Evolutionary conservation across 352 stramenopile genomes (phyloP).

Genomic region (Phytophthora pseudosyringae): DNA sequence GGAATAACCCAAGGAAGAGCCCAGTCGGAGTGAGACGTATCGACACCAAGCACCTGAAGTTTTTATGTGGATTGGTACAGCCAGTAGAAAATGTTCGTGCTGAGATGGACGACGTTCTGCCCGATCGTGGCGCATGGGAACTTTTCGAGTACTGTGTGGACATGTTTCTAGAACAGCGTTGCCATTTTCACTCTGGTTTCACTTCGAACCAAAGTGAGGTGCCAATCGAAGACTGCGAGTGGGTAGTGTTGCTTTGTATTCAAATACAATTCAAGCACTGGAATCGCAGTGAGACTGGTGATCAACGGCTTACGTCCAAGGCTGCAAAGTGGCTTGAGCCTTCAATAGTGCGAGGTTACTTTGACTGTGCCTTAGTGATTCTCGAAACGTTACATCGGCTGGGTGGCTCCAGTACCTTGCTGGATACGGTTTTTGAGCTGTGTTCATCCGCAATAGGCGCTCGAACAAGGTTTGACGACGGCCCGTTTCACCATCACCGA

Average conservation of each 20-base stretch:
- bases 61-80: constrained; percentile 17
- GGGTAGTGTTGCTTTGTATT: constrained; percentile 19
- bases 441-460: constrained; percentile 8
- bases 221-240: constrained; percentile 1
- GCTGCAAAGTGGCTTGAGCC: constrained; percentile 26
- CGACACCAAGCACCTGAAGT: constrained; percentile 37
- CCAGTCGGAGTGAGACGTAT: neutral
- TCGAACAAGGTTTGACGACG: constrained; percentile 1
- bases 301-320: constrained; percentile 4
- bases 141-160: constrained; percentile 30
- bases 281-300: neutral
- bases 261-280: constrained; percentile 17
- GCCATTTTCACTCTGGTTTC: neutral
- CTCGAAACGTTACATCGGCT: constrained; percentile 19
- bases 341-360: constrained; percentile 25
- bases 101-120: neutral
- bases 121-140: neutral
- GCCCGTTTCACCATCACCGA: constrained; percentile 5
- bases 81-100: neutral
- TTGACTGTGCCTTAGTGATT: constrained; percentile 37
- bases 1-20: constrained; percentile 8
- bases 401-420: neutral
- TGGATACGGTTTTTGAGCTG: constrained; percentile 35
- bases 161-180: constrained; percentile 12
- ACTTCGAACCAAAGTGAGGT: neutral